Evolutionary conservation across 2,329 filamentous ascomycete genomes (phyloP).

Genomic region (Xylaria sp.): DNA sequence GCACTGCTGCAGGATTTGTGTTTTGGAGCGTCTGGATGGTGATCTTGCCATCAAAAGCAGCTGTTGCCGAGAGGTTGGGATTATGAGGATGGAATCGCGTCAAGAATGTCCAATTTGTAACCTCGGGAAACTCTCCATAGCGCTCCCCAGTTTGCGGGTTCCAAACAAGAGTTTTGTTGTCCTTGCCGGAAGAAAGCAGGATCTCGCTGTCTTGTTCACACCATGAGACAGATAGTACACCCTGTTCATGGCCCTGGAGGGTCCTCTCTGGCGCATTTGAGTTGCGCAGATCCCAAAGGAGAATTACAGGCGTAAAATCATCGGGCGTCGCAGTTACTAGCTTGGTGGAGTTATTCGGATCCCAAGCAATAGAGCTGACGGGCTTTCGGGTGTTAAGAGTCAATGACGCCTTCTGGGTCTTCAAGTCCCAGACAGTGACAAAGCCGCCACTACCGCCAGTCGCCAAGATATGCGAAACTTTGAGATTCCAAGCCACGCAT

Average conservation of each 20-base stretch:
- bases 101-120: slow-evolving; percentile 99
- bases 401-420: slow-evolving; percentile 95
- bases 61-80: slow-evolving; percentile 89
- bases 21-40: slow-evolving; percentile 93
- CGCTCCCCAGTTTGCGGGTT: slow-evolving; percentile 89
- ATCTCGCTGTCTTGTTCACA: slow-evolving; percentile 89
- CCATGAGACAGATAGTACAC: slow-evolving; percentile 93
- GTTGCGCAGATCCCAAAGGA: slow-evolving; percentile 94
- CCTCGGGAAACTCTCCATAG: slow-evolving; percentile 92
- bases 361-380: slow-evolving; percentile 96
- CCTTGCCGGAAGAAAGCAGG: slow-evolving; percentile 91
- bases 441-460: slow-evolving; percentile 93
- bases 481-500: slow-evolving; percentile 97
- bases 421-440: slow-evolving; percentile 97
- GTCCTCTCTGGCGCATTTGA: slow-evolving; percentile 92
- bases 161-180: slow-evolving; percentile 95
- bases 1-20: slow-evolving; percentile 78
- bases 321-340: slow-evolving; percentile 90
- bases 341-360: slow-evolving; percentile 93
- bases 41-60: slow-evolving; percentile 97
- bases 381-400: slow-evolving; percentile 93
- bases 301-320: slow-evolving; percentile 84
- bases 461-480: slow-evolving; percentile 93
- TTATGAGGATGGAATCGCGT: slow-evolving; percentile 94
- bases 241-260: slow-evolving; percentile 90